These are phyloP conservation scores for Lippia alba DNA, from an alignment of 305 asterid species.

Conservation along the genomic window DNA sequence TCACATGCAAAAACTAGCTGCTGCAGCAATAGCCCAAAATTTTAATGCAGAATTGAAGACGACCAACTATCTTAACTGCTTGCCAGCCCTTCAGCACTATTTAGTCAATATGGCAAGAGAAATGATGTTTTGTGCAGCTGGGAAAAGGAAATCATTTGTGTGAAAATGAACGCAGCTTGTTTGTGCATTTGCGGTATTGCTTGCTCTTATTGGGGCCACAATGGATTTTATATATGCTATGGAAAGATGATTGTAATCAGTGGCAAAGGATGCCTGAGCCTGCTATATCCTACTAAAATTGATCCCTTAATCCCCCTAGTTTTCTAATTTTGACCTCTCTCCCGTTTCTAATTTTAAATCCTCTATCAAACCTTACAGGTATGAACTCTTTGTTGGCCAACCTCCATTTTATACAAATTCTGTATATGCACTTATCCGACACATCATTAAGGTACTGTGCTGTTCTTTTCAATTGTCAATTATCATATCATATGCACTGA, in stretches of 20 bases:
- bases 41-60: slow-evolving; percentile 12
- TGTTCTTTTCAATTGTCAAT: slow-evolving; percentile 28
- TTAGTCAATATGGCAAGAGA: slow-evolving; percentile 1
- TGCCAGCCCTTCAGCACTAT: slow-evolving; percentile 2
- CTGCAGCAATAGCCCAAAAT: background rate
- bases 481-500: slow-evolving; percentile 22
- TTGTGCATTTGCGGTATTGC: slow-evolving; percentile 15
- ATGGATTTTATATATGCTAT: slow-evolving; percentile 19
- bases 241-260: slow-evolving; percentile 21
- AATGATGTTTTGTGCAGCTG: slow-evolving; percentile 16
- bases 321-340: slow-evolving; percentile 27
- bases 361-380: slow-evolving; percentile 50
- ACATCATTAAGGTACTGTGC: slow-evolving; percentile 80
- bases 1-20: slow-evolving; percentile 31
- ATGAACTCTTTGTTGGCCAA: slow-evolving; percentile 98
- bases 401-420: slow-evolving; percentile 99
- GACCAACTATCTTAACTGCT: slow-evolving; percentile 10
- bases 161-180: slow-evolving; percentile 6
- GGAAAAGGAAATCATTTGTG: background rate
- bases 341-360: slow-evolving; percentile 26
- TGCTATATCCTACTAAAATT: slow-evolving; percentile 27
- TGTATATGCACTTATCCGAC: slow-evolving; percentile 96
- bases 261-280: slow-evolving; percentile 21
- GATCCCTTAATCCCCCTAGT: slow-evolving; percentile 10
- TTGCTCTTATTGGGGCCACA: slow-evolving; percentile 17